Evolutionary conservation across 2,329 filamentous ascomycete genomes (phyloP).

Genomic region (Immersiporthe knoxdaviesiana): DNA sequence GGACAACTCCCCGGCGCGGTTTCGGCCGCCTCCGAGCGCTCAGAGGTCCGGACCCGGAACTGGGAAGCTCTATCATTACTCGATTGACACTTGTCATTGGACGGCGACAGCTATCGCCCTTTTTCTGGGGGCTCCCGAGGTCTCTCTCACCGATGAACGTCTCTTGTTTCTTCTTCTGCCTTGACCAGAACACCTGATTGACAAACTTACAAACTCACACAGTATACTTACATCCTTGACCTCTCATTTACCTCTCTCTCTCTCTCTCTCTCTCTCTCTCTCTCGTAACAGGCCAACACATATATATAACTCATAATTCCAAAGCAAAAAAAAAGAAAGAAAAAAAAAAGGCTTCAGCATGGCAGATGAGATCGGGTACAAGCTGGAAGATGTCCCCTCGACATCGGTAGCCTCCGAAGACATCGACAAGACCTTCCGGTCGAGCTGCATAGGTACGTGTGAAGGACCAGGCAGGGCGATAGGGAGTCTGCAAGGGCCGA

Average conservation of each 20-base stretch:
- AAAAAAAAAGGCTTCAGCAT: conserved; percentile 29
- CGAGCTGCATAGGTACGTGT: conserved; percentile 61
- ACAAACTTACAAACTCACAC: background rate
- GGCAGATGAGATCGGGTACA: conserved; percentile 55
- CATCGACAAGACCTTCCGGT: conserved; percentile 65
- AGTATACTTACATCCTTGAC: background rate
- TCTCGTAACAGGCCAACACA: too few relatives aligned
- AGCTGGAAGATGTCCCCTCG: conserved; percentile 57
- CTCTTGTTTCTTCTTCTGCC: background rate
- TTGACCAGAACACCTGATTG: too few relatives aligned
- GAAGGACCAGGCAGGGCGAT: background rate
- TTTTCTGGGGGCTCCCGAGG: background rate
- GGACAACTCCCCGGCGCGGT: background rate
- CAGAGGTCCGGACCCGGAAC: conserved; percentile 19
- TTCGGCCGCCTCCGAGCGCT: conserved; percentile 24
- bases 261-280: background rate
- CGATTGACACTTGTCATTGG: conserved; percentile 29
- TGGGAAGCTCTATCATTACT: conserved; percentile 20
- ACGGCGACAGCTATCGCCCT: conserved; percentile 22
- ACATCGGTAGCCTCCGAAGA: conserved; percentile 53
- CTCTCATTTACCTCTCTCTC: background rate
- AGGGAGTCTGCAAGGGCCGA: too few relatives aligned
- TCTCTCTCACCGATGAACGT: background rate
- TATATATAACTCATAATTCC: background rate
- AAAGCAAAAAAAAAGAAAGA: too few relatives aligned